A percentile compares a stretch with the other conserved stretches of the same genome.
These are phyloP conservation scores for Tripterygium wilfordii DNA, from an alignment of 177 flowering plant genomes.

Conservation along the genomic window DNA sequence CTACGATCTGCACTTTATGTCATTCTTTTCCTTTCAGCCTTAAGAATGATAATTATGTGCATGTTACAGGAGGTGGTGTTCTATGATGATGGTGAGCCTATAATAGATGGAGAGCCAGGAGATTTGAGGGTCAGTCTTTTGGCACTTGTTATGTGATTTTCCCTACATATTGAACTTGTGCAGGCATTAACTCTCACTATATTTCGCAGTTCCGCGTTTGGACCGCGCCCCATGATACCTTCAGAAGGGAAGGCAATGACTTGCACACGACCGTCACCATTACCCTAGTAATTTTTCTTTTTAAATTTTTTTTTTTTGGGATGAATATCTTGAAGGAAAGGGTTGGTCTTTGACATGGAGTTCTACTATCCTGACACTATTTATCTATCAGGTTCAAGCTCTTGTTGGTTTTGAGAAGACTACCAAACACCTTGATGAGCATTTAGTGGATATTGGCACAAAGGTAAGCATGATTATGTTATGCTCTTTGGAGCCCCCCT, in stretches of 20 bases:
- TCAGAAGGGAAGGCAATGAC: constrained; percentile 92
- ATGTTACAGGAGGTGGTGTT: constrained; percentile 80
- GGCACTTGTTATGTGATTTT: neutral
- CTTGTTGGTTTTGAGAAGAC: constrained; percentile 97
- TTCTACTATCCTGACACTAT: neutral
- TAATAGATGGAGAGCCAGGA: constrained; percentile 93
- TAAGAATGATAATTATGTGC: no score
- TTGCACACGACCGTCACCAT: constrained; percentile 82
- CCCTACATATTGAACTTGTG: neutral
- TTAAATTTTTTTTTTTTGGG: neutral
- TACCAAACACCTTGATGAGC: constrained; percentile 91
- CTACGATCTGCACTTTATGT: no score
- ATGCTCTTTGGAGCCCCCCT: neutral
- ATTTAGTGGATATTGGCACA: constrained; percentile 70
- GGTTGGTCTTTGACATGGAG: neutral
- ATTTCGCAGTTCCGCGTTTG: constrained; percentile 72
- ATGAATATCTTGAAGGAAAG: neutral
- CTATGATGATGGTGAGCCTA: constrained; percentile 96
- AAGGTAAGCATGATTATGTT: constrained; percentile 44
- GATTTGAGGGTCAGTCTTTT: constrained; percentile 71
- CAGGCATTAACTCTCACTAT: constrained; percentile 4
- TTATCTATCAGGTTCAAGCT: constrained; percentile 74
- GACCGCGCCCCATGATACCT: constrained; percentile 84
- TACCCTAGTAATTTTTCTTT: constrained; percentile 59
- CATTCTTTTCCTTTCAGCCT: no score